Percentiles rank a stretch among this genome's conserved stretches.
Evolutionary conservation across 2,329 filamentous ascomycete genomes (phyloP).

Genomic region (Teratosphaeria pseudoeucalypti): DNA sequence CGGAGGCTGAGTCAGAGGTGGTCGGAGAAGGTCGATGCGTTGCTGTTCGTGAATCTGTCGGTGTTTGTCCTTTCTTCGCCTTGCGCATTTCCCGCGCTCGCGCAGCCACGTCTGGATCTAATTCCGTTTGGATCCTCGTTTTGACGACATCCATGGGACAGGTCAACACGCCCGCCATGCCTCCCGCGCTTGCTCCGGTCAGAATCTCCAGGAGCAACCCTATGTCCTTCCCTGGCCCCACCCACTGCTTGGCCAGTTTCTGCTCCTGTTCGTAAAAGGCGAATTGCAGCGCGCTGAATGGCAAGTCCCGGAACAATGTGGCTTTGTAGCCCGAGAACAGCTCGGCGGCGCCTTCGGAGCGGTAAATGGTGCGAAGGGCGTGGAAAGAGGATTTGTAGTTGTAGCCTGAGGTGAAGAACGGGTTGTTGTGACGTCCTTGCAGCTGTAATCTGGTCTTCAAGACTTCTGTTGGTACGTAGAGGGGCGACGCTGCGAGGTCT

Average conservation of each 20-base stretch:
- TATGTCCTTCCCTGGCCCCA: constrained; percentile 65
- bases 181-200: constrained; percentile 81
- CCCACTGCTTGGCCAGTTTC: constrained; percentile 66
- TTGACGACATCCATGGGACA: constrained; percentile 97
- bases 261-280: constrained; percentile 97
- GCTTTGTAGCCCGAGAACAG: constrained; percentile 97
- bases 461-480: constrained; percentile 96
- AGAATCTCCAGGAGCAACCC: constrained; percentile 75
- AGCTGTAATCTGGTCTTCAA: constrained; percentile 94
- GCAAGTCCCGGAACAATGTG: constrained; percentile 85
- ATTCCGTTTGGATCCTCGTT: constrained; percentile 88
- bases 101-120: constrained; percentile 44
- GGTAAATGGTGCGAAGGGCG: constrained; percentile 74
- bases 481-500: constrained; percentile 79
- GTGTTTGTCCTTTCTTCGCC: constrained; percentile 7
- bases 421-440: constrained; percentile 91
- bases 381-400: constrained; percentile 84
- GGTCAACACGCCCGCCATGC: constrained; percentile 85
- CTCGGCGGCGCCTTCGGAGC: constrained; percentile 69
- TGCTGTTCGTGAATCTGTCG: constrained; percentile 1
- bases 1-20: constrained; percentile 3
- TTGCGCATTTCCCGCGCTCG: constrained; percentile 15
- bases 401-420: constrained; percentile 85
- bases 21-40: constrained; percentile 4
- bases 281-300: constrained; percentile 93